Evolutionary conservation across 2,329 filamentous ascomycete genomes (phyloP), one percentile per base, ranked within the genome.

Genomic region (Beauveria pseudobassiana): DNA sequence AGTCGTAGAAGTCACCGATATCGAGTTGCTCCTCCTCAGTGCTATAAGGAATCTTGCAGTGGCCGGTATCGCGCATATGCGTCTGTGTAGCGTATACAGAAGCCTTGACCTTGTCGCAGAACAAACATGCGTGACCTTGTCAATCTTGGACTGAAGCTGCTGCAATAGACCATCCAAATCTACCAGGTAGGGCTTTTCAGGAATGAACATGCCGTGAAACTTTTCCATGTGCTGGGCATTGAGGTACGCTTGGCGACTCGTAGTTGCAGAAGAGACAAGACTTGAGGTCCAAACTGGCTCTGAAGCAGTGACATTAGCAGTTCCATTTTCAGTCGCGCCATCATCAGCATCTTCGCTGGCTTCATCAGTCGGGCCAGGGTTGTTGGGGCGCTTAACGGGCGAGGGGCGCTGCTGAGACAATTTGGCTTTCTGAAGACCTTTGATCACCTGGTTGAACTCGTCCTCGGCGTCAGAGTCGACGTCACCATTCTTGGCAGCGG

Each of bases 1-100:
- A 99, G 72, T 99, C 95, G 75, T 99, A 99, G 74, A 91, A 97
- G 66, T 98, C 91, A 62, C 95, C 95, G 70, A 99, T 91, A 61
- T 96, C 91, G 34, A 98, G 83, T 77, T 97, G 91, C 71, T 98
- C 92, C 42, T 89, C 88, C 71, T 97, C 91, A 0, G 87, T 88
- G 57, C 88, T 87, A 73, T 93, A 99, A 0, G 91, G 93, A 67
- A 99, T 96, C 83, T 93, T 96, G 82, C 93, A 98, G 76, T 99
- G 95, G 1, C 91, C 89, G 72, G 92, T 93, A 73, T 99, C 95
- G 50, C 91, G 87, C 95, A 99, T 99, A 73, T 99, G 95, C 0
- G 93, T 97, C 72, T 97, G 93, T 28, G 93, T 86, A 20, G 90
- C 93, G 62, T 87, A 86, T 0, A 89, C 81, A 14, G 87, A 93